Evolutionary conservation across 1,284 basidiomycete genomes (phyloP), one percentile per base, ranked within the genome.

Genomic region (Sporisorium sorghi): DNA sequence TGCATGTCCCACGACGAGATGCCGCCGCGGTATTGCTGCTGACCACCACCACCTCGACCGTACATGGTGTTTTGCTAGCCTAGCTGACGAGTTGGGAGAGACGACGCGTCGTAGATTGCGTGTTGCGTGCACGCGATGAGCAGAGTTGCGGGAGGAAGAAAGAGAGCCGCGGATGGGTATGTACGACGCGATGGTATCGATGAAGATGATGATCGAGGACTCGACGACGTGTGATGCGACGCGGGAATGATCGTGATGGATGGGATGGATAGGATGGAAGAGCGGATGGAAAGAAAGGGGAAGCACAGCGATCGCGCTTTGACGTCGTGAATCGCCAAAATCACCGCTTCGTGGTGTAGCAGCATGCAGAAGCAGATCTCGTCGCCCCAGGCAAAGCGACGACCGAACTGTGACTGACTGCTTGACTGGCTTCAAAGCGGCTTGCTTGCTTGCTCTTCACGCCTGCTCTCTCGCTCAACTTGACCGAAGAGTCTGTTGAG

Each of bases 1-100:
- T 65, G 61, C 68, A 71, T 64, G 44, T 71, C 68, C 68, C 68
- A 71, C 33, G 67, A 63, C 26, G 67, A 70, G n/a, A 70, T 35
- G 54, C 60, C 67, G 39, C 60, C 60, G 30, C 68, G 68, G 40
- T 71, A 71, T 24, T 71, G 68, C 54, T 71, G 68, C 50, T 71
- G 68, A 52, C 68, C 58, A 19, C 61, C 44, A 23, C 68, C 53
- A n/a, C n/a, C n/a, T 53, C 68, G 61, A 50, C 68, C 68, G 68
- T 71, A 71, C 68, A 71, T 71, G 43, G 1, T n/a, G 35, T 64
- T 35, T 42, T 12, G 1, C 39, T 43, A 19, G 47, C 19, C 7
- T n/a, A 35, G 21, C 21, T 26, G 33, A 47, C n/a, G 35, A 17
- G 19, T 28, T 10, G 26, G 33, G 19, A n/a, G 23, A 37, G 35